Evolutionary conservation across 345 rosid species (phyloP), one percentile per base, ranked within the genome.

Genomic region (Cardamine resedifolia): DNA sequence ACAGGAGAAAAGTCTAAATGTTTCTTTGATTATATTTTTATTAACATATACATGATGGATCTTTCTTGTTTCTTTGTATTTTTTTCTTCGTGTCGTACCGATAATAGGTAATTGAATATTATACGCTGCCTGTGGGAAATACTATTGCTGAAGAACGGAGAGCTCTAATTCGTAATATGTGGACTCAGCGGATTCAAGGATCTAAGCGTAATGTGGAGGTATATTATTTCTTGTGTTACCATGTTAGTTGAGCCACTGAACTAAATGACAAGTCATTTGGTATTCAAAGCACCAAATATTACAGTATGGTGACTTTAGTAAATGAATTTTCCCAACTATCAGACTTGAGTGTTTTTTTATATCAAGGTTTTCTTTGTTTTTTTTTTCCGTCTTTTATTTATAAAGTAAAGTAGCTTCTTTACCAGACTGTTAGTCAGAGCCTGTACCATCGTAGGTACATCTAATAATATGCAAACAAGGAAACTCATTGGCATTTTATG

Each of bases 101-200:
- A 76, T 56, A 26, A 60, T 72, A 95, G 99, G 98, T 95, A 61
- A 91, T 95, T 70, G 99, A 95, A 72, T 91, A 95, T 74, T 88
- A 84, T 75, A 95, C 97, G 50, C 91, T 95, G 63, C 99, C 97
- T 20, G 74, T 63, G 71, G 93, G 72, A 77, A 87, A 87, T 79
- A 64, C 85, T 36, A 93, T 89, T 55, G 86, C 96, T 50, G 98
- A 91, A 72, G 95, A 86, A 63, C 88, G 98, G 71, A 87, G 88
- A 51, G 87, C 91, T 49, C 88, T 95, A 73, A 86, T 95, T 65
- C 93, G 97, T 66, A 88, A 90, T 80, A 95, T 95, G 99, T 95
- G 99, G 99, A 88, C 96, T 63, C 92, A 95, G 67, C 82, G 99
- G 66, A 95, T 95, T 76, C 92, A 88, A 79, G 99, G 99, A 78